A percentile compares a stretch with the other conserved stretches of the same genome.
Conservation (phyloP, 1,284 basidiomycete genomes). For the Phellinidium pouzarii region DNA sequence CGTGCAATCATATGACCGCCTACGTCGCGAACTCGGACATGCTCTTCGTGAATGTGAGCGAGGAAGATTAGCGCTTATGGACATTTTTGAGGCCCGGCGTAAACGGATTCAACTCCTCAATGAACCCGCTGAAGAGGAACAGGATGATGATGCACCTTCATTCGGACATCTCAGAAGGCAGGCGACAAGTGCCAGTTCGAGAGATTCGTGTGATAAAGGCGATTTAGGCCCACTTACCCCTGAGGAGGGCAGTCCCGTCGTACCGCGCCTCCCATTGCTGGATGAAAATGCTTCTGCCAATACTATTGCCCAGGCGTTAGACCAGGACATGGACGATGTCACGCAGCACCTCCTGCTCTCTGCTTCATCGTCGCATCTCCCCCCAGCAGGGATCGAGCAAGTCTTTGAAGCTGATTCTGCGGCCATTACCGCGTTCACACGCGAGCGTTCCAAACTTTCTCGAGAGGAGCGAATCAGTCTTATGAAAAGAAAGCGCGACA, state of each 20-base stretch:
- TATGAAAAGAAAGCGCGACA: conserved; percentile 49
- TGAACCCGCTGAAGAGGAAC: conserved; percentile 7
- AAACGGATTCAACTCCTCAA: conserved; percentile 27
- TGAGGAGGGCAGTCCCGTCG: conserved; percentile 14
- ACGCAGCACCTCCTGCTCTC: conserved; percentile 47
- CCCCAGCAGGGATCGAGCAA: conserved; percentile 61
- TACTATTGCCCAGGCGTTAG: conserved; percentile 21
- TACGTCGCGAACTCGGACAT: conserved; percentile 66
- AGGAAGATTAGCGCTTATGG: conserved; percentile 55
- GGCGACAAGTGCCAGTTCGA: conserved; percentile 16
- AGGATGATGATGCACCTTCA: background rate
- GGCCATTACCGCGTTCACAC: conserved; percentile 32
- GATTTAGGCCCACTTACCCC: conserved; percentile 13
- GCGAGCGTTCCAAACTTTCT: conserved; percentile 55
- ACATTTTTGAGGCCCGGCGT: conserved; percentile 43
- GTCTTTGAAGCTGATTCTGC: conserved; percentile 66
- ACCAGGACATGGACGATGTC: conserved; percentile 42
- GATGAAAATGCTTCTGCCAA: conserved; percentile 17
- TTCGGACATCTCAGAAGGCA: conserved; percentile 5
- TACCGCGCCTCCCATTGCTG: conserved; percentile 11
- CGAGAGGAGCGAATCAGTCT: conserved; percentile 65
- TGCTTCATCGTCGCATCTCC: conserved; percentile 45
- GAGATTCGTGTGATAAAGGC: conserved; percentile 19
- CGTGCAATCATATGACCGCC: conserved; percentile 59
- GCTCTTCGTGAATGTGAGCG: conserved; percentile 75